These are phyloP conservation scores for Pseudomicrostroma phylloplanum DNA, from an alignment of 1,284 basidiomycete genomes.

Conservation along the genomic window DNA sequence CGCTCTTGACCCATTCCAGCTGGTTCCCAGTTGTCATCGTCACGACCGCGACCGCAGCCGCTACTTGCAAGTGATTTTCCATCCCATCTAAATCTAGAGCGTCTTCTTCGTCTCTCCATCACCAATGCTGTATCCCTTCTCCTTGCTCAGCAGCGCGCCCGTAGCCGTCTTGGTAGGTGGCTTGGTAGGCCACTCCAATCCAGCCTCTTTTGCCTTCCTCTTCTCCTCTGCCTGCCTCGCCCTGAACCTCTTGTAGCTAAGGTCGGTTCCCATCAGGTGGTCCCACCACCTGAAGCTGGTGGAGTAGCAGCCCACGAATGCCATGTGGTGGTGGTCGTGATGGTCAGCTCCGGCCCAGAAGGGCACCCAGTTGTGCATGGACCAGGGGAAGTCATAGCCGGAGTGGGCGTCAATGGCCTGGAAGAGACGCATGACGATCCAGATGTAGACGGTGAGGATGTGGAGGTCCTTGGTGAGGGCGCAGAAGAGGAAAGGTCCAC, in stretches of 20 bases:
- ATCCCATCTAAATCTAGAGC: too few species aligned
- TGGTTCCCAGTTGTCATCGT: too few species aligned
- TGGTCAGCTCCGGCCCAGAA: slow-evolving; percentile 99
- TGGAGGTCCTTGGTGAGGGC: slow-evolving; percentile 60
- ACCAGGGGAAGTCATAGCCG: slow-evolving; percentile 71
- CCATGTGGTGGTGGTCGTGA: slow-evolving; percentile 60
- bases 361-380: slow-evolving; percentile 84
- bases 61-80: too few species aligned
- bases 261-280: slow-evolving; percentile 45
- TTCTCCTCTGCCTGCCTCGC: slow-evolving; percentile 46
- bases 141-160: slow-evolving; percentile 10
- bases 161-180: slow-evolving; percentile 13
- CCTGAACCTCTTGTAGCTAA: slow-evolving; percentile 41
- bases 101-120: too few species aligned
- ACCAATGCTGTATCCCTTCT: too few species aligned
- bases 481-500: slow-evolving; percentile 78
- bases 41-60: too few species aligned
- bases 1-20: too few species aligned
- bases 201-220: slow-evolving; percentile 19
- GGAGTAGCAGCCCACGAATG: slow-evolving; percentile 44
- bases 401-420: slow-evolving; percentile 96
- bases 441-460: slow-evolving; percentile 86
- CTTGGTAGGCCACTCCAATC: slow-evolving; percentile 13
- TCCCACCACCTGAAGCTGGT: slow-evolving; percentile 50
- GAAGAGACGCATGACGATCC: slow-evolving; percentile 89